These are phyloP conservation scores for Fusarium duplospermum DNA, from an alignment of 2,329 filamentous ascomycete genomes.

Conservation along the genomic window DNA sequence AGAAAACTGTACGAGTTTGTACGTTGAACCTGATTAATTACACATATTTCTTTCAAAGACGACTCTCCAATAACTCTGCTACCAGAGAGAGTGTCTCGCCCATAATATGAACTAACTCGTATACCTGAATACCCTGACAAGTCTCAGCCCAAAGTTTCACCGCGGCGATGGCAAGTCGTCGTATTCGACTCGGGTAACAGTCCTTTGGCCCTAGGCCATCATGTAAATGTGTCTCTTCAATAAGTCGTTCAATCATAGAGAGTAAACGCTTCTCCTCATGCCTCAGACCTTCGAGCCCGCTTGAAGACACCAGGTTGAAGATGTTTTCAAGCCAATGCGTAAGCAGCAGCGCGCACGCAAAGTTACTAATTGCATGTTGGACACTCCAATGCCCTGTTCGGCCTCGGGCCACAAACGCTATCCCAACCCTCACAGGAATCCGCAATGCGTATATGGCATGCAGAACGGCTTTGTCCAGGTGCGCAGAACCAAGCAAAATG, in stretches of 20 bases:
- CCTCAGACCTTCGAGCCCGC: neutral
- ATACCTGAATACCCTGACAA: neutral
- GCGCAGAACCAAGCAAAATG: neutral
- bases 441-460: neutral
- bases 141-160: conserved; percentile 1
- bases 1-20: neutral
- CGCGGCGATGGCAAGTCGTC: neutral
- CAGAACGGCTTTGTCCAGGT: neutral
- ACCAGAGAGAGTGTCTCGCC: neutral
- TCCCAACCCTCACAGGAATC: neutral
- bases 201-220: neutral
- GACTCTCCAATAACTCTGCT: neutral
- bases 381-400: neutral
- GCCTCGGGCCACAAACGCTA: neutral
- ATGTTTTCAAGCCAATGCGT: neutral
- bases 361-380: neutral
- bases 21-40: neutral
- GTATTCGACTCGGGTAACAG: neutral
- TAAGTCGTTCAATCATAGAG: neutral
- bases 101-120: neutral
- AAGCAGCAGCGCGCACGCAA: neutral
- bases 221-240: neutral
- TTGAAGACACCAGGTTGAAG: neutral
- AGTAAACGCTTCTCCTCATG: neutral
- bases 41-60: neutral